Percentiles rank a stretch among this genome's conserved stretches.
Conservation (phyloP, 148 eudicot species). For the Persicaria tinctoria region DNA sequence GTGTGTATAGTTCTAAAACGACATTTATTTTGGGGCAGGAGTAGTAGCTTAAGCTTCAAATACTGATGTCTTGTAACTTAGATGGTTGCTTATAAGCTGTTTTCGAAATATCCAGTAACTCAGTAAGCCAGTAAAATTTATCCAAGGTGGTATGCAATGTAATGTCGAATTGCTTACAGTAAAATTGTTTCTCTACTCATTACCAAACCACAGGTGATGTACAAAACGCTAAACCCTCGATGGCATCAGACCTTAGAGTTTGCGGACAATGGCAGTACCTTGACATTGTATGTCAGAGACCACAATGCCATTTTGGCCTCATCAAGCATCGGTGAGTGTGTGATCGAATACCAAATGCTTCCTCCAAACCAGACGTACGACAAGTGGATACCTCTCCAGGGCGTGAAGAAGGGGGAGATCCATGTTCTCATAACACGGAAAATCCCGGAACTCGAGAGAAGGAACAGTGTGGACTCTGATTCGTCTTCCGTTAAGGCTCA, state of each 20-base stretch:
- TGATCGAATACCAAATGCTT: slow-evolving; percentile 76
- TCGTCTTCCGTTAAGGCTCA: slow-evolving; percentile 48
- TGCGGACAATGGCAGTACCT: slow-evolving; percentile 69
- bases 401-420: slow-evolving; percentile 85
- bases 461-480: slow-evolving; percentile 42
- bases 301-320: slow-evolving; percentile 69
- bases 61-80: no score
- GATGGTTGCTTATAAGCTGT: background rate
- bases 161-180: background rate
- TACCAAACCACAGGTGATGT: slow-evolving; percentile 44
- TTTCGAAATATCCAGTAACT: background rate
- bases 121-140: background rate
- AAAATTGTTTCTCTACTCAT: background rate
- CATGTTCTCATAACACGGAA: slow-evolving; percentile 74
- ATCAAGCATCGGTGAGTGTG: slow-evolving; percentile 78
- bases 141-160: background rate
- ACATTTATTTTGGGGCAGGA: no score
- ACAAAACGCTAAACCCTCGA: slow-evolving; percentile 65
- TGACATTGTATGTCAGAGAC: slow-evolving; percentile 71
- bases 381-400: slow-evolving; percentile 97
- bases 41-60: no score
- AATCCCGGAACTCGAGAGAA: slow-evolving; percentile 54
- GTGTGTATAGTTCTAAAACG: no score
- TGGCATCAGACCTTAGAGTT: slow-evolving; percentile 95
- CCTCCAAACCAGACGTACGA: slow-evolving; percentile 67